These are phyloP conservation scores for Pyrenochaeta sp. DNA, from an alignment of 2,329 filamentous ascomycete species.

Conservation along the genomic window DNA sequence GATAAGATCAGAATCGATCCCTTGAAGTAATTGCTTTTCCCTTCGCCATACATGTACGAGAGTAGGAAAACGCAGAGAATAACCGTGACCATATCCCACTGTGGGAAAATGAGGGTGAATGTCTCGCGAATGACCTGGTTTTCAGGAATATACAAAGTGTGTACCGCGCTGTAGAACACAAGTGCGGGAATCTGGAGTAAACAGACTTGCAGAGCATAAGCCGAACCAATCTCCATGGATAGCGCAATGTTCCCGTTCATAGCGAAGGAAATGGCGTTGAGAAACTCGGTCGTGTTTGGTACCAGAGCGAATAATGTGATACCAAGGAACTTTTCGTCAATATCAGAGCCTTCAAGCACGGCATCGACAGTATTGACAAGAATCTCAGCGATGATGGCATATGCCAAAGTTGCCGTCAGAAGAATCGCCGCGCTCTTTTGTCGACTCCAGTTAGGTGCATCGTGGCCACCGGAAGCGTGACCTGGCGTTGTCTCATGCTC, in stretches of 20 bases:
- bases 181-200: slow-evolving; percentile 92
- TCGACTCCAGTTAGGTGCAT: slow-evolving; percentile 98
- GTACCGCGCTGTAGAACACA: slow-evolving; percentile 86
- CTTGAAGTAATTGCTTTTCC: slow-evolving; percentile 99
- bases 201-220: slow-evolving; percentile 95
- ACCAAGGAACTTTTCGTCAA: slow-evolving; percentile 96
- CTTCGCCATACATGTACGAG: slow-evolving; percentile 97
- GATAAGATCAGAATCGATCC: slow-evolving; percentile 92
- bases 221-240: slow-evolving; percentile 98
- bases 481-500: slow-evolving; percentile 54
- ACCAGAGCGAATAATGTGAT: slow-evolving; percentile 97
- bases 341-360: slow-evolving; percentile 86
- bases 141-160: slow-evolving; percentile 65
- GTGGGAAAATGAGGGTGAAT: slow-evolving; percentile 90
- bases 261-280: slow-evolving; percentile 98
- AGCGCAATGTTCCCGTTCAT: slow-evolving; percentile 99
- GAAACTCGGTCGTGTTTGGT: slow-evolving; percentile 96
- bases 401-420: slow-evolving; percentile 85
- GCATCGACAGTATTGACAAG: slow-evolving; percentile 96
- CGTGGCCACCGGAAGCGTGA: slow-evolving; percentile 70
- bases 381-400: slow-evolving; percentile 97
- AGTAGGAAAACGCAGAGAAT: slow-evolving; percentile 95
- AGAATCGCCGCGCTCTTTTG: slow-evolving; percentile 90
- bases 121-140: slow-evolving; percentile 66
- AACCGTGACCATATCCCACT: slow-evolving; percentile 98